Conservation (phyloP, 1,284 basidiomycete species). For the Malassezia vespertilionis region DNA sequence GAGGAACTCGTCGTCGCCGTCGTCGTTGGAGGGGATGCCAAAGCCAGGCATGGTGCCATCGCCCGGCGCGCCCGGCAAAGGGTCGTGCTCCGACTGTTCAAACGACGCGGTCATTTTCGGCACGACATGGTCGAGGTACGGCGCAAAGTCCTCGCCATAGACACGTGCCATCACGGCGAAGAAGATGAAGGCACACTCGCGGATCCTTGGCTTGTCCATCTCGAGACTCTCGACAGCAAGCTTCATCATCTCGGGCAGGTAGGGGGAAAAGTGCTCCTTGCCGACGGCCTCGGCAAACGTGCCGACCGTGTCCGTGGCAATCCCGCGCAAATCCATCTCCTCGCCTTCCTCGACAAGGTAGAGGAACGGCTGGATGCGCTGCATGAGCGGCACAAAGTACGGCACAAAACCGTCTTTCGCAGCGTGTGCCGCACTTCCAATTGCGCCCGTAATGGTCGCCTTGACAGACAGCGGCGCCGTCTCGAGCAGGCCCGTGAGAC, state of each 20-base stretch:
- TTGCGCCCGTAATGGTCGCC: constrained; percentile 91
- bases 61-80: constrained; percentile 40
- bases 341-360: constrained; percentile 68
- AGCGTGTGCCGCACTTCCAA: constrained; percentile 96
- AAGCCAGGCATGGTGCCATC: constrained; percentile 50
- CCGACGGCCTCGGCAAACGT: constrained; percentile 97
- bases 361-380: constrained; percentile 72
- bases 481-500: constrained; percentile 76
- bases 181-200: constrained; percentile 96
- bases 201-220: constrained; percentile 69
- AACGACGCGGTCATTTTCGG: constrained; percentile 75
- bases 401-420: constrained; percentile 82
- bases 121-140: constrained; percentile 74
- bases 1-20: constrained; percentile 52
- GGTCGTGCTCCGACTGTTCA: constrained; percentile 58
- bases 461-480: constrained; percentile 76
- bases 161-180: constrained; percentile 95
- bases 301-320: constrained; percentile 94
- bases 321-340: constrained; percentile 78
- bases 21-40: constrained; percentile 54
- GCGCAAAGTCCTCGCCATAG: constrained; percentile 85
- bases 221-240: constrained; percentile 83
- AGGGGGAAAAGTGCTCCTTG: constrained; percentile 83
- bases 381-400: constrained; percentile 89
- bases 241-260: constrained; percentile 90